Conservation (phyloP, 2,329 filamentous ascomycete genomes). For the Sclerotinia borealis region DNA sequence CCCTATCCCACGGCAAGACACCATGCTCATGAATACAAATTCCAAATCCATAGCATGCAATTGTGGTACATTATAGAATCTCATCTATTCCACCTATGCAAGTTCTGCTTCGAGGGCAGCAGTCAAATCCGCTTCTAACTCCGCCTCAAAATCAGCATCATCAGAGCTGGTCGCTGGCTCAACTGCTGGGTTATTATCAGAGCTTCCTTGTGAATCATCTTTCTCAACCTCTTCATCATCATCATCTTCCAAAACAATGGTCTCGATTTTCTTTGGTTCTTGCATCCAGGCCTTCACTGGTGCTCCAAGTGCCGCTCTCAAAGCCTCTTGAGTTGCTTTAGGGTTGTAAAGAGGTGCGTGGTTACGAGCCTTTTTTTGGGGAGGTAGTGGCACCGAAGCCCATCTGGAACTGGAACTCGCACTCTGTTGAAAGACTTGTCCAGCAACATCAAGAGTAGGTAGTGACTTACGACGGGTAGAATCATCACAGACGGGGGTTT, state of each 20-base stretch:
- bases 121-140: neutral
- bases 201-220: neutral
- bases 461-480: neutral
- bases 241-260: slow-evolving; percentile 3
- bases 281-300: neutral
- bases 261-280: neutral
- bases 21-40: neutral
- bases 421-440: neutral
- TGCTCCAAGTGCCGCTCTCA: neutral
- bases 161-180: neutral
- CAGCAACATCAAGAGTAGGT: neutral
- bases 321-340: neutral
- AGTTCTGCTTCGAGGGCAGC: neutral
- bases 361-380: neutral
- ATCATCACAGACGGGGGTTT: neutral
- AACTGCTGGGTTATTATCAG: neutral
- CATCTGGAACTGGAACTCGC: slow-evolving; percentile 1
- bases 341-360: neutral
- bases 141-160: neutral
- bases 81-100: neutral
- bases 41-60: too few species aligned
- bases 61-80: neutral
- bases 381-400: slow-evolving; percentile 1
- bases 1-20: too few species aligned
- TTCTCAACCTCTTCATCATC: neutral